Evolutionary conservation across 495 filamentous ascomycete species (phyloP).

Genomic region (Apiosordaria backusii): DNA sequence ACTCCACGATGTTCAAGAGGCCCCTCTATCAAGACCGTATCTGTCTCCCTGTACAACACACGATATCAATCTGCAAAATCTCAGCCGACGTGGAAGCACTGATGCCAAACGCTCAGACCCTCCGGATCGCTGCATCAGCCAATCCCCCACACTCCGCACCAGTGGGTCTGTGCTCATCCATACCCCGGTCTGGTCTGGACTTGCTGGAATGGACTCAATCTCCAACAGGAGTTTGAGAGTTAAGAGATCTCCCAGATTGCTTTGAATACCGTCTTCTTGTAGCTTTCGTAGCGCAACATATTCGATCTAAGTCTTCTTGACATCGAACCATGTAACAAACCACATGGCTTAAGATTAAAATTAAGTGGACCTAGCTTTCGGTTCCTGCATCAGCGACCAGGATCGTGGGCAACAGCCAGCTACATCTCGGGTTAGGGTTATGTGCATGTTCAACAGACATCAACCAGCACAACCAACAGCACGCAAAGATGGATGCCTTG

Average conservation of each 20-base stretch:
- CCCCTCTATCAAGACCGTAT: neutral
- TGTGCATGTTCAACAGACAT: neutral
- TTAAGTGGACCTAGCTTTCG: neutral
- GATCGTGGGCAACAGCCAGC: neutral
- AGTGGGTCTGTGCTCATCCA: slow-evolving; percentile 1
- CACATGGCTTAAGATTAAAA: neutral
- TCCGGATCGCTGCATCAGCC: neutral
- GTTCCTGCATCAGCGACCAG: neutral
- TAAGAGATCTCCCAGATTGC: too few species aligned
- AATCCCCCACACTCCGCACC: slow-evolving; percentile 1
- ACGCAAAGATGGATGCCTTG: neutral
- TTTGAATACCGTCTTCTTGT: too few species aligned
- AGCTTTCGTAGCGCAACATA: too few species aligned
- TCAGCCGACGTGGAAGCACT: neutral
- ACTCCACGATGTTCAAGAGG: neutral
- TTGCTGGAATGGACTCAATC: too few species aligned
- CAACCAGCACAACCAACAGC: neutral
- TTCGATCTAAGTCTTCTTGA: neutral
- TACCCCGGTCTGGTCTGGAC: neutral
- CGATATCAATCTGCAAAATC: neutral
- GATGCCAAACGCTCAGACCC: slow-evolving; percentile 3
- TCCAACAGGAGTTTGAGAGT: too few species aligned
- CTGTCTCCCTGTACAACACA: neutral
- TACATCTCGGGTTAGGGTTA: neutral
- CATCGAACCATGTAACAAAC: neutral